phyloP scores from a whole-genome alignment of 1,284 basidiomycete genomes.

The Trametes versicolor region DNA sequence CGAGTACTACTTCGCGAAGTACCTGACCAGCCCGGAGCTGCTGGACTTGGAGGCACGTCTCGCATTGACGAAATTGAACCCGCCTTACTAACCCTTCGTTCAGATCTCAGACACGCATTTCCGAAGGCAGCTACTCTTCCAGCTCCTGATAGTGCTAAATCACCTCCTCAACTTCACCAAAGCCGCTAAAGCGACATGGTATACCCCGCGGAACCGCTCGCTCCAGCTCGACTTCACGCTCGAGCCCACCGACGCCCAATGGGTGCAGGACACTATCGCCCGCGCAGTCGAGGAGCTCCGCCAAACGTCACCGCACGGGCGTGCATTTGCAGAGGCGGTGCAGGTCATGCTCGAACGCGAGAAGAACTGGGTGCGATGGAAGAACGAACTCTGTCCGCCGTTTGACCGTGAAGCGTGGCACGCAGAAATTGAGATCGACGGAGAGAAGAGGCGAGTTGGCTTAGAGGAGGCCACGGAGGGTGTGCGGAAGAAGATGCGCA shows the following conservation, averaged over 20 bases:
- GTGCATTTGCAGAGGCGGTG: conserved; percentile 78
- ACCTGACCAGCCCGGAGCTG: conserved; percentile 86
- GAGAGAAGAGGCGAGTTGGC: conserved; percentile 54
- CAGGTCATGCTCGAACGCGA: conserved; percentile 78
- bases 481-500: conserved; percentile 59
- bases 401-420: conserved; percentile 78
- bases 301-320: conserved; percentile 78
- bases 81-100: conserved; percentile 1
- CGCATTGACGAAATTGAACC: not conserved
- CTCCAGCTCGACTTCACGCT: conserved; percentile 85
- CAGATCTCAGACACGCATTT: conserved; percentile 90
- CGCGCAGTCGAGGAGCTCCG: conserved; percentile 76
- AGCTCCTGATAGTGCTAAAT: conserved; percentile 84
- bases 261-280: conserved; percentile 75
- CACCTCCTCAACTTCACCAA: conserved; percentile 85
- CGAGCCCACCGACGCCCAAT: conserved; percentile 69
- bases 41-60: conserved; percentile 82
- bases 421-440: conserved; percentile 53
- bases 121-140: conserved; percentile 91
- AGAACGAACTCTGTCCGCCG: conserved; percentile 77
- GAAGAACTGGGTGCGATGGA: conserved; percentile 89
- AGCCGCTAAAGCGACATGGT: conserved; percentile 69
- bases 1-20: conserved; percentile 93
- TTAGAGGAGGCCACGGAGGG: conserved; percentile 69
- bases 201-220: conserved; percentile 70